Evolutionary conservation across 805 yeast species (phyloP), one percentile per base, ranked within the genome.

Genomic region (Yueomyces sp.): DNA sequence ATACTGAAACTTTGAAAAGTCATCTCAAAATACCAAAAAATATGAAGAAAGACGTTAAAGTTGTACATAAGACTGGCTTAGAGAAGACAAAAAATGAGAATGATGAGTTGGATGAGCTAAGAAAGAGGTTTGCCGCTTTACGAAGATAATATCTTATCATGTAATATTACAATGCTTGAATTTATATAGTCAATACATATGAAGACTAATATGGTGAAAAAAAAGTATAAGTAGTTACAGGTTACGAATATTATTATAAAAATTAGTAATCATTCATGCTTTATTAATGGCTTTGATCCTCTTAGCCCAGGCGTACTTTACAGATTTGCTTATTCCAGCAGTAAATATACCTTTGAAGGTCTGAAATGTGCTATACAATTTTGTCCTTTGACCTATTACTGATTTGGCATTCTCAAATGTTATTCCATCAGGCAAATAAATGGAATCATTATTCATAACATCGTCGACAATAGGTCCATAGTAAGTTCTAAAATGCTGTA

Each of bases 331-430:
- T 1, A 83, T 41, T 1, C 98, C 98, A 1, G 97, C 96, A 3
- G 95, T 86, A 38, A 85, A 65, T 1, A 90, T 53, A 0, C 98
- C 98, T 60, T 90, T 87, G 19, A 77, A 49, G 31, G 85, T 76
- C 61, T 92, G 98, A 6, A 77, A 61, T 12, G 79, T 56, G 12
- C 95, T 84, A n/a, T 92, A 80, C 56, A 65, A 64, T 38, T 67
- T 68, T 5, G 88, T 87, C 1, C 82, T 81, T 28, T 68, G 62
- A 49, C 67, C 63, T 36, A 84, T 66, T 37, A 52, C 56, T 28
- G 40, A 34, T 9, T 52, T 49, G 3, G 69, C 63, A 40, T 64
- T 66, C 27, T 65, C 68, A 26, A 57, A 44, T 5, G 66, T 61
- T 48, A 59, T 67, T 1, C 68, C 69, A 5, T 62, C 60, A 3